These are phyloP conservation scores for Pleomassaria siparia DNA, from an alignment of 2,329 filamentous ascomycete genomes.

Conservation along the genomic window DNA sequence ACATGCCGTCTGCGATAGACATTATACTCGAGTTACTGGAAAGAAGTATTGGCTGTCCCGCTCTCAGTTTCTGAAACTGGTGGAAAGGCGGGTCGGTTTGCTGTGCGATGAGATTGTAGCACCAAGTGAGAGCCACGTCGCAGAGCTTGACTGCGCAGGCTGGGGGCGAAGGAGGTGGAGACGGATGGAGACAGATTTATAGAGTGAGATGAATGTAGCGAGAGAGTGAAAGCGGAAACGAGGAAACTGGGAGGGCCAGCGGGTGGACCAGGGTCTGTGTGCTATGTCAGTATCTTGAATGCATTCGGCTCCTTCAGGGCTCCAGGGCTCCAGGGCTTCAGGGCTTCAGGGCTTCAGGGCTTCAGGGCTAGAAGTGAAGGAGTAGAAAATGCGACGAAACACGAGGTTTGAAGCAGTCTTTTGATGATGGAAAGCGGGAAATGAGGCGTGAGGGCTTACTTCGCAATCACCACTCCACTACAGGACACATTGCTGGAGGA, in stretches of 20 bases:
- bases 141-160: neutral
- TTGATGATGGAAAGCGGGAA: neutral
- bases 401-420: too few relatives aligned
- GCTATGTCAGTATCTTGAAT: conserved; percentile 2
- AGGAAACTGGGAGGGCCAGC: conserved; percentile 4
- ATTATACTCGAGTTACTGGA: conserved; percentile 6
- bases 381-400: too few relatives aligned
- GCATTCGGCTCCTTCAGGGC: neutral
- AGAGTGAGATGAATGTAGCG: neutral
- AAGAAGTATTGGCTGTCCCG: neutral
- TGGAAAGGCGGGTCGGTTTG: neutral
- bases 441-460: conserved; percentile 9
- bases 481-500: conserved; percentile 17
- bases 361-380: too few relatives aligned
- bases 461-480: conserved; percentile 18
- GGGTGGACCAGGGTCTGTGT: conserved; percentile 11
- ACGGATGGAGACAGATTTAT: neutral
- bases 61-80: neutral
- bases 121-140: neutral
- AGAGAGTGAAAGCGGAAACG: neutral
- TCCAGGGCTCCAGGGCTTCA: neutral
- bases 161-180: neutral
- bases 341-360: too few relatives aligned
- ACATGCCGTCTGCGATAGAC: conserved; percentile 8
- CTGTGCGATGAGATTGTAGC: neutral